Evolutionary conservation across 306 rosid species (phyloP), one percentile per base, ranked within the genome.

Genomic region (Vachellia pachyceras): DNA sequence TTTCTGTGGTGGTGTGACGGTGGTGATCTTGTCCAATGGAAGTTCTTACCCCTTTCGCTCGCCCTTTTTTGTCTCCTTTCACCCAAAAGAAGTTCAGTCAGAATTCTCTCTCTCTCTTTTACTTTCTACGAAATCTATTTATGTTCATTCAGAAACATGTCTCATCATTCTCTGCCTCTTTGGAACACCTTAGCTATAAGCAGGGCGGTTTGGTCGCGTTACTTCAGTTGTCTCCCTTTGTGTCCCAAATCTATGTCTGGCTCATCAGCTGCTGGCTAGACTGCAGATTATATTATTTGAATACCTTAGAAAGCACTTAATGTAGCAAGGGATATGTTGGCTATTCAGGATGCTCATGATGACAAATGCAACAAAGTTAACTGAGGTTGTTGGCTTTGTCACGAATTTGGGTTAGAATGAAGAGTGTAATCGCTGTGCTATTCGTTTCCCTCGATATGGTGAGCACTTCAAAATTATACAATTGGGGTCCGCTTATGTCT

Each of bases 211-310:
- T 82, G 76, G 77, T 85, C 79, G 35, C 78, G 84, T 81, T 55
- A 81, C 77, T 73, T 46, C 71, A 57, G 72, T 33, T 75, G 87
- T 58, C 82, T 70, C 75, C 42, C 79, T 75, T 87, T 87, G 87
- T 81, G 87, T 81, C 84, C 79, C 71, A 74, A 71, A 22, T 29
- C 20, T 3, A 39, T 11, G 49, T 5, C 72, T 67, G 47, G 79
- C 77, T 76, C 66, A n/a, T 13, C 36, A 46, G 72, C 14, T 80
- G 45, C 72, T 75, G 72, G 47, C 76, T 47, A 20, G 47, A 72
- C 77, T 67, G 67, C 46, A 42, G 68, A 42, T 29, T 52, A 46
- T 60, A 23, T 61, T 52, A 46, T 72, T 39, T 39, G 61, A 67
- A 42, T 42, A 5, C 29, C 12, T 69, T 69, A 47, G 55, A 20